Conservation (phyloP, 305 asterid species). For the Fraxinus sp. region DNA sequence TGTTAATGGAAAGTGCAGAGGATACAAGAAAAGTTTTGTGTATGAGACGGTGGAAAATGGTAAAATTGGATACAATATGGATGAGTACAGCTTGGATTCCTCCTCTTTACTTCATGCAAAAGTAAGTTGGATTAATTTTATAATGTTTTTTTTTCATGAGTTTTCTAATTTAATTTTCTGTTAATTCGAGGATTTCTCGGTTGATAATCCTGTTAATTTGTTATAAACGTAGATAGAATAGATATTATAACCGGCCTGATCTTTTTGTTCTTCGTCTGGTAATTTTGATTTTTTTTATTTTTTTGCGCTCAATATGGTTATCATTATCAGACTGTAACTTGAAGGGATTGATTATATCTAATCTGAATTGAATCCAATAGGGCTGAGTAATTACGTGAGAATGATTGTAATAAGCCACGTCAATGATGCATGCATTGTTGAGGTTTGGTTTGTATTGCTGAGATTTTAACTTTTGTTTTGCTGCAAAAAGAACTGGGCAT, state of each 20-base stretch:
- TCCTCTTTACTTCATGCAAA: neutral
- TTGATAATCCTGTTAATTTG: neutral
- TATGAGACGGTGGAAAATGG: neutral
- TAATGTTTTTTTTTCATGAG: neutral
- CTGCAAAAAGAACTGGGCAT: neutral
- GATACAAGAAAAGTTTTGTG: neutral
- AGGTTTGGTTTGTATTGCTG: neutral
- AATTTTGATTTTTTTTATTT: too few species aligned
- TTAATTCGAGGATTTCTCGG: neutral
- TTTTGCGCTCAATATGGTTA: neutral
- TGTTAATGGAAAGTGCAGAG: neutral
- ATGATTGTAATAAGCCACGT: neutral
- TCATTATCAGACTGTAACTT: neutral
- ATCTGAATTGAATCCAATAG: neutral
- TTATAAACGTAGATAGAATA: neutral
- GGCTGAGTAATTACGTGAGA: neutral
- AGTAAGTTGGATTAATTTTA: neutral
- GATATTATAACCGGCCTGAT: neutral
- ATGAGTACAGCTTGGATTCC: neutral
- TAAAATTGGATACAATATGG: neutral
- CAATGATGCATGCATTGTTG: neutral
- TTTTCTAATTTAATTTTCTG: neutral
- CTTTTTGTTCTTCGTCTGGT: neutral
- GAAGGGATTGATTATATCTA: neutral
- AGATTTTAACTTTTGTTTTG: neutral